Conservation (phyloP, 495 filamentous ascomycete genomes). For the Filosporella fistucella region DNA sequence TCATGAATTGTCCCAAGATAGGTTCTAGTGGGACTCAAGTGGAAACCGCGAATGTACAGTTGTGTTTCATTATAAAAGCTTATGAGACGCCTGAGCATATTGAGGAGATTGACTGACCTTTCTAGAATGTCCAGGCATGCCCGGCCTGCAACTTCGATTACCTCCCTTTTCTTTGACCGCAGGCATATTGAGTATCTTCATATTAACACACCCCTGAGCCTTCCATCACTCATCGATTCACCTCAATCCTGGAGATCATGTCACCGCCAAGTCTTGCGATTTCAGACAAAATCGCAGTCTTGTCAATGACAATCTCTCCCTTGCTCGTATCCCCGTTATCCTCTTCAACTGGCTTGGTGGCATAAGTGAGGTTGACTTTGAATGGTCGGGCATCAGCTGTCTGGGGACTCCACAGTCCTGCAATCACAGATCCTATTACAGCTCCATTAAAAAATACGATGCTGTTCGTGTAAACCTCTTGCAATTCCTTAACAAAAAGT, state of each 20-base stretch:
- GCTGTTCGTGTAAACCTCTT: conserved; percentile 53
- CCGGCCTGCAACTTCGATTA: too few species aligned
- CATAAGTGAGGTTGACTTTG: conserved; percentile 64
- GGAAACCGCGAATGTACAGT: too few species aligned
- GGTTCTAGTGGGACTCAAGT: too few species aligned
- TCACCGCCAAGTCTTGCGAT: conserved; percentile 67
- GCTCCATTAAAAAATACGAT: conserved; percentile 72
- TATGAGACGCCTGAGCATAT: too few species aligned
- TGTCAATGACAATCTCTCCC: conserved; percentile 59
- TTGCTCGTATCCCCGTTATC: conserved; percentile 13
- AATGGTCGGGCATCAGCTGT: conserved; percentile 48
- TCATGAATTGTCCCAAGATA: too few species aligned
- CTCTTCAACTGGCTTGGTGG: conserved; percentile 50
- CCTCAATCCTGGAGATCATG: conserved; percentile 51
- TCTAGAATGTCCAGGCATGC: too few species aligned
- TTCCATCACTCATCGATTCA: conserved; percentile 3
- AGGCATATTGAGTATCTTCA: too few species aligned
- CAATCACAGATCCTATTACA: conserved; percentile 53
- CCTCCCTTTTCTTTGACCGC: too few species aligned
- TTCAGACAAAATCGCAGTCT: conserved; percentile 69
- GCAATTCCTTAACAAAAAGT: conserved; percentile 56
- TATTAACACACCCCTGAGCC: too few species aligned
- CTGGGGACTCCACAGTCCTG: conserved; percentile 76
- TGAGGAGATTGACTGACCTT: too few species aligned
- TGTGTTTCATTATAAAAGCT: too few species aligned